Base-by-base conservation (phyloP, 2,329 filamentous ascomycete species). In the Thermoascus crustaceus region DNA sequence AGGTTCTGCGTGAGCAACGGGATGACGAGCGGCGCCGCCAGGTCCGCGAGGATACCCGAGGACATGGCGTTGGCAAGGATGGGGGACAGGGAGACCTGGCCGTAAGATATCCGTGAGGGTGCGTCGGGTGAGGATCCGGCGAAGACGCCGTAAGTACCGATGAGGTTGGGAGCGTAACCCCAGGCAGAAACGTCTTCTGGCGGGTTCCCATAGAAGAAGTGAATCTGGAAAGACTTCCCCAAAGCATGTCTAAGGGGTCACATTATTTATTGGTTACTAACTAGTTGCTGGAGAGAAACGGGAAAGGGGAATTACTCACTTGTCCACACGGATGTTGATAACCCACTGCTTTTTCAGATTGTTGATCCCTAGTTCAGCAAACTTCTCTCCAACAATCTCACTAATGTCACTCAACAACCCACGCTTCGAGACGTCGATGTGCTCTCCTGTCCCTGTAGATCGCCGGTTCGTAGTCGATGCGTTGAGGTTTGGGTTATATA, bases 181-280 rank as follows among this genome's bases (percentile, higher is more conserved):
- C n/a, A n/a, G n/a, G n/a, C n/a, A n/a, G n/a, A n/a, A n/a, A n/a
- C 48, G 24, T 76, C 62, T 3, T 50, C 45, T 0, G 71, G 62
- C 2, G 67, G 61, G 2, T 67, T 53, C 0, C 78, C 82, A 2
- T 86, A 53, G 58, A 87, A 88, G 39, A 88, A 64, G 51, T 80
- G 75, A 13, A 89, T 64, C 35, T 67, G 69, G 49, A 80, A 85
- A 0, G 79, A 75, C 1, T 71, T 73, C 7, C 71, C 65, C 6
- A 82, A 57, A 2, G 75, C 75, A 38, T 43, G 29, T 30, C 40
- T 43, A 19, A 21, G 25, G 11, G 26, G 13, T 22, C 20, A 20
- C 18, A 13, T 23, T 11, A 4, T 23, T 21, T 6, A 17, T 3
- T 5, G 7, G 23, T 9, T 2, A 3, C 14, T 25, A 75, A 71